Conservation (phyloP, 2,329 filamentous ascomycete genomes). For the Chaetomium sp. region DNA sequence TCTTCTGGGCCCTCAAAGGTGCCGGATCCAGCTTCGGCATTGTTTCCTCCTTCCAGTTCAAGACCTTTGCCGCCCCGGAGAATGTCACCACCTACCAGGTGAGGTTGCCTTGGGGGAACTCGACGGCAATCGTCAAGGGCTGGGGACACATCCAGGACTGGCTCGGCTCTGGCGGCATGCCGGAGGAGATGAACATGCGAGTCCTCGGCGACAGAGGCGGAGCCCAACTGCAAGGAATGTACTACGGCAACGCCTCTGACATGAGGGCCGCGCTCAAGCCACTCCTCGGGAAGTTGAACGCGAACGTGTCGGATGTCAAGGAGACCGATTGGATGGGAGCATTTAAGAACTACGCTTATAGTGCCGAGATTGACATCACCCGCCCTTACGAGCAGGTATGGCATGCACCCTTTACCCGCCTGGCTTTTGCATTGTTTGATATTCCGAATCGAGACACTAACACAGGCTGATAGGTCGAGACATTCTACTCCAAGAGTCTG, state of each 20-base stretch:
- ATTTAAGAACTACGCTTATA: conserved; percentile 40
- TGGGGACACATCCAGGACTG: conserved; percentile 37
- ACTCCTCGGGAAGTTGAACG: conserved; percentile 33
- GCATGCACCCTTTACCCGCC: neutral
- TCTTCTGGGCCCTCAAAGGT: conserved; percentile 49
- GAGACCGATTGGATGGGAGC: conserved; percentile 37
- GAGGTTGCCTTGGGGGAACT: conserved; percentile 35
- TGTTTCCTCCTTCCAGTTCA: conserved; percentile 44
- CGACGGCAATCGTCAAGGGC: conserved; percentile 31
- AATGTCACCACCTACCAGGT: conserved; percentile 38
- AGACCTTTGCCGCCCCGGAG: conserved; percentile 44
- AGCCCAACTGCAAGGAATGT: conserved; percentile 38
- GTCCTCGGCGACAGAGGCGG: conserved; percentile 34
- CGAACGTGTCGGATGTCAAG: conserved; percentile 31
- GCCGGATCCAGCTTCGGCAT: conserved; percentile 48
- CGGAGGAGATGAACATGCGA: conserved; percentile 38
- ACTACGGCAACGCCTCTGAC: conserved; percentile 34
- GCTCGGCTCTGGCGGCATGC: conserved; percentile 33
- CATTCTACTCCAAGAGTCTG: conserved; percentile 40
- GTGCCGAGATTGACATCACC: conserved; percentile 36
- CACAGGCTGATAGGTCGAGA: conserved; percentile 33
- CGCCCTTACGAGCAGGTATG: conserved; percentile 32
- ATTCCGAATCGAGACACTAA: neutral
- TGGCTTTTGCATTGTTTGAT: neutral
- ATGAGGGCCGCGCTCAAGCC: conserved; percentile 32